Base-by-base conservation (phyloP, 1,284 basidiomycete species). In the Cryptococcus neoformans region DNA sequence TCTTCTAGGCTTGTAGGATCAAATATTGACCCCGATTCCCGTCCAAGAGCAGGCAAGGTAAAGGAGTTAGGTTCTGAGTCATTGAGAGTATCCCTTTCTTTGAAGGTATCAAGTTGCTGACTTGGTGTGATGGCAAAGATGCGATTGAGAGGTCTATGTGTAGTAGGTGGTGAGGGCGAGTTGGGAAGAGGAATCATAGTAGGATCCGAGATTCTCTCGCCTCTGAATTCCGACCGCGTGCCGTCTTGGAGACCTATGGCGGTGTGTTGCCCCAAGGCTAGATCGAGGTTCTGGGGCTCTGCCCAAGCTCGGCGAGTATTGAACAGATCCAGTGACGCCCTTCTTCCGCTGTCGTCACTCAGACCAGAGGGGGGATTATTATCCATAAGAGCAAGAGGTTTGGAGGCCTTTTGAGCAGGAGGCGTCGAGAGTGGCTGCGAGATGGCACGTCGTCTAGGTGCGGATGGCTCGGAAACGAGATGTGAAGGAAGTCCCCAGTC, bases 41-140 rank as follows among this genome's bases (percentile, higher is more conserved):
- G 60, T 0, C 69, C 65, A 6, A 72, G 75, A 34, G 71, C 64
- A 17, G 75, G 70, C 4, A 75, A 46, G 28, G 75, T 71, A 55
- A 78, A 78, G 1, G 74, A 72, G 54, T 78, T 75, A 1, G 66
- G 58, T 11, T 51, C 38, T 9, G 47, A 42, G 3, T 48, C 51
- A 2, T 49, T 42, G 16, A n/a, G 36, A 9, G 28, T 16, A 28
- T 28, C 4, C 4, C 28, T 28, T 42, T 58, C 50, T 51, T 60
- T 62, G 28, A 65, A 61, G 16, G 54, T 49, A 21, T 50, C 59
- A 39, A 39, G 10, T 35, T 55, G 34, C 44, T 49, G 21, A 46
- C 17, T 49, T 7, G 16, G n/a, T 14, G 12, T 35, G 11, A 16
- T 4, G 14, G 9, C 51, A 42, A 44, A 44, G 17, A 37, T 40